Conservation (phyloP, 192 early-diverging fungal genomes). For the Coemansia sp. region DNA sequence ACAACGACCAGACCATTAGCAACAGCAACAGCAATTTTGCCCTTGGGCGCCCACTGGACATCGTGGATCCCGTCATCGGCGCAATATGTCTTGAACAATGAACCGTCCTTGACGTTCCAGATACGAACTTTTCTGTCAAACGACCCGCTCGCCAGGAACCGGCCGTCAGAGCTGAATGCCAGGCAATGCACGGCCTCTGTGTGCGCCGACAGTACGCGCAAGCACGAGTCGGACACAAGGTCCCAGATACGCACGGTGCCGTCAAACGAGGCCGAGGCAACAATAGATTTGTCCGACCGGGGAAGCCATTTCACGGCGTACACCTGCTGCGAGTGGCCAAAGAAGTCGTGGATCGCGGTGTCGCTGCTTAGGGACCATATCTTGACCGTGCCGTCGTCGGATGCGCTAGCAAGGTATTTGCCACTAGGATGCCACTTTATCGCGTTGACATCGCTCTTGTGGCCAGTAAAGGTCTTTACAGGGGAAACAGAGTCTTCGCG, state of each 20-base stretch:
- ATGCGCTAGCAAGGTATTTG: constrained; percentile 49
- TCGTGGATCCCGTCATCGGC: constrained; percentile 54
- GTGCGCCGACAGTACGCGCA: constrained; percentile 72
- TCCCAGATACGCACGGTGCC: constrained; percentile 87
- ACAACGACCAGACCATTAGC: constrained; percentile 41
- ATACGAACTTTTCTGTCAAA: constrained; percentile 79
- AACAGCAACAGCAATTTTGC: constrained; percentile 39
- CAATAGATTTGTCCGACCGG: constrained; percentile 51
- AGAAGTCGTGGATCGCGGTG: constrained; percentile 31
- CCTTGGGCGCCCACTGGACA: constrained; percentile 51
- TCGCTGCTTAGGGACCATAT: constrained; percentile 41
- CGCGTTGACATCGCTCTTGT: constrained; percentile 64
- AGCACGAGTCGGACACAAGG: constrained; percentile 62
- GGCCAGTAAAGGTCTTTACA: constrained; percentile 71
- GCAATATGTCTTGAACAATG: constrained; percentile 35
- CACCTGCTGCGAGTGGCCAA: constrained; percentile 74
- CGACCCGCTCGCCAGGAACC: constrained; percentile 71
- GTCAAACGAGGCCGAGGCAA: constrained; percentile 82
- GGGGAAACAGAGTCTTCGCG: constrained; percentile 65
- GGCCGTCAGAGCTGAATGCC: constrained; percentile 76
- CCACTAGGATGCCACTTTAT: constrained; percentile 52
- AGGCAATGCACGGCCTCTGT: constrained; percentile 69
- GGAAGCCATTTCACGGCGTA: constrained; percentile 86
- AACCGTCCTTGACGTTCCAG: constrained; percentile 60
- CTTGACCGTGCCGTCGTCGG: constrained; percentile 51